Base-by-base conservation (phyloP, 495 filamentous ascomycete genomes). In the Chaetomium fimeti region DNA sequence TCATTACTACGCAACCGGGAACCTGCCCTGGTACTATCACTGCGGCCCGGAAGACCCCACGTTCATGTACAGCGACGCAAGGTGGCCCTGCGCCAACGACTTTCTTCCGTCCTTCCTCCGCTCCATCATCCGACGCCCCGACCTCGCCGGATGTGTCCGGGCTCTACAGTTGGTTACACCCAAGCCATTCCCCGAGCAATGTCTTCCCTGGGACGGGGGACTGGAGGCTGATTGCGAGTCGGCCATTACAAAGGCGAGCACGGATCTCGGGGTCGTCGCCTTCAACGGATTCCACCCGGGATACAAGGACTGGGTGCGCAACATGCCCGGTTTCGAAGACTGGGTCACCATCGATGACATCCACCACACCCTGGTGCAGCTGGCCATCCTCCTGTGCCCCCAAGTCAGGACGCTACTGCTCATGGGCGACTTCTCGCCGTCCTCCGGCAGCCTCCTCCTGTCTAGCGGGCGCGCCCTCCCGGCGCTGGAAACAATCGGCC, bases 1-100 rank as follows among this genome's bases (percentile, higher is more conserved):
- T 32, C 55, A 57, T 20, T 57, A 57, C 22, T 57, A 57, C 55
- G 55, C 55, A 11, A 42, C 36, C 4, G 22, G 55, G 0, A 43
- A 57, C n/a, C 2, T 42, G 3, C 55, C 55, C 20, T 18, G 40
- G 13, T 16, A 16, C 40, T 43, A 43, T 18, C 40, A 13, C 13
- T 11, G 11, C 13, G 13, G 2, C 11, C 40, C 40, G 40, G 11
- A 5, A 43, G 11, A 18, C 2, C 40, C 16, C 13, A 13, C 13
- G 16, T 43, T 16, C 18, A 3, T 15, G 0, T 43, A 16, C 16
- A 18, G 16, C 40, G 5, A 2, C 15, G 40, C 16, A 43, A 2
- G 13, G 13, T 54, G 22, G 12, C 51, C 28, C 9, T 13, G 7
- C 13, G 1, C 11, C 27, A 32, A 38, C 20, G 53, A 40, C 53